Base-by-base conservation (phyloP, 2,329 filamentous ascomycete species). In the Hypoxylon rubiginosum region DNA sequence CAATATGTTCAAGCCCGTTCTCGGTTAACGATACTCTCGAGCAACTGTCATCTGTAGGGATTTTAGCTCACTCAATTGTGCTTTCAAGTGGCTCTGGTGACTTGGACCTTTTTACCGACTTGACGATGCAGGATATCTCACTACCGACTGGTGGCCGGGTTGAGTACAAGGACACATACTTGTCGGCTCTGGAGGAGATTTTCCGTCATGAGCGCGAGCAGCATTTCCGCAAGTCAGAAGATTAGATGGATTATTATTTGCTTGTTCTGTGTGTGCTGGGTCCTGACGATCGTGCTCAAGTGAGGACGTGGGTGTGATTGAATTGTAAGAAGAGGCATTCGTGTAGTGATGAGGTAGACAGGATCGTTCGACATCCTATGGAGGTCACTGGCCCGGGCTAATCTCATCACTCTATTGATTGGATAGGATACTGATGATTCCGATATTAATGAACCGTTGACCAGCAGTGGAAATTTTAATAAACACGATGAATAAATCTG, bases 131-230 rank as follows among this genome's bases (percentile, higher is more conserved):
- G 24, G 19, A 24, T 17, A 64, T 67, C 39, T 62, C 60, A 43
- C 10, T 30, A 11, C 4, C 24, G 11, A 63, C 58, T 58, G 52
- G 53, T 24, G 57, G 60, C 55, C 48, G 34, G 17, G 32, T 56
- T 41, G 43, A 39, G 41, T n/a, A 36, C 19, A 53, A 64, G 48
- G 26, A 58, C 11, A 64, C 52, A 11, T 67, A 67, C 45, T 26
- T 67, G 26, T 46, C 57, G 6, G 52, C 48, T 28, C 21, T 67
- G 10, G 57, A 64, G 4, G 52, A 62, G n/a, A 13, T 64, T 21
- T 36, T 67, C 41, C 53, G 17, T 17, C 32, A 41, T 17, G 64
- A 67, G 43, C 64, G 60, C 15, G 57, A 62, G 34, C 34, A 45
- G 39, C 17, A 61, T 30, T 67, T 64, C 30, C 13, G 13, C 32